These are phyloP conservation scores for Thamnidium elegans DNA, from an alignment of 192 early-diverging fungal genomes.

Conservation along the genomic window DNA sequence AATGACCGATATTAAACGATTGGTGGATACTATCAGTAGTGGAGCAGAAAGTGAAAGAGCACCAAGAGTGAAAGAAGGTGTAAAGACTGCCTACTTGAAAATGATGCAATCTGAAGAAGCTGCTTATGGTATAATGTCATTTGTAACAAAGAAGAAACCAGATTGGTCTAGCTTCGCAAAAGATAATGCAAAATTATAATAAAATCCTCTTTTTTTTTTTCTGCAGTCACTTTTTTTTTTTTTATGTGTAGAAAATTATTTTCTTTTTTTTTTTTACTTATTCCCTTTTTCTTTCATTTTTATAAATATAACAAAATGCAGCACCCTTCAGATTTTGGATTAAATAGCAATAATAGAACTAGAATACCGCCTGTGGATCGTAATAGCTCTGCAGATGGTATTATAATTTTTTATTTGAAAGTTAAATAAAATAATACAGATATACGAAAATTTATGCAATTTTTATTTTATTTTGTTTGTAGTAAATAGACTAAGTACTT, in stretches of 20 bases:
- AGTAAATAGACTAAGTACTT: constrained; percentile 73
- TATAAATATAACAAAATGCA: no score
- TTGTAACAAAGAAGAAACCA: constrained; percentile 48
- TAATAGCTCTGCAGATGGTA: no score
- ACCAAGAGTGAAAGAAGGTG: constrained; percentile 12
- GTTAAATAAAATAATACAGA: no score
- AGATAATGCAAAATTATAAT: constrained; percentile 26
- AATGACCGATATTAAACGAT: constrained; percentile 49
- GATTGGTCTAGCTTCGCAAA: constrained; percentile 48
- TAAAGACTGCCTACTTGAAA: constrained; percentile 42
- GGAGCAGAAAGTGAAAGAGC: constrained; percentile 32
- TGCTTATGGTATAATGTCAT: constrained; percentile 54
- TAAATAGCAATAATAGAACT: no score
- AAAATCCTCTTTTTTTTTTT: neutral
- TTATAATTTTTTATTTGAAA: no score
- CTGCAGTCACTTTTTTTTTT: neutral
- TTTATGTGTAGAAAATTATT: no score
- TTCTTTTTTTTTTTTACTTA: no score
- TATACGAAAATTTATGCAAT: no score
- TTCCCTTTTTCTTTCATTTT: no score
- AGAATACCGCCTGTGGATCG: no score
- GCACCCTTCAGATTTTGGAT: no score
- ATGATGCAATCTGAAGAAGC: constrained; percentile 63
- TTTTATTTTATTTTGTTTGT: constrained; percentile 5
- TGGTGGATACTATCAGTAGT: constrained; percentile 37